Evolutionary conservation across 108 stramenopile genomes (phyloP).

Genomic region (Fragilaria radians): DNA sequence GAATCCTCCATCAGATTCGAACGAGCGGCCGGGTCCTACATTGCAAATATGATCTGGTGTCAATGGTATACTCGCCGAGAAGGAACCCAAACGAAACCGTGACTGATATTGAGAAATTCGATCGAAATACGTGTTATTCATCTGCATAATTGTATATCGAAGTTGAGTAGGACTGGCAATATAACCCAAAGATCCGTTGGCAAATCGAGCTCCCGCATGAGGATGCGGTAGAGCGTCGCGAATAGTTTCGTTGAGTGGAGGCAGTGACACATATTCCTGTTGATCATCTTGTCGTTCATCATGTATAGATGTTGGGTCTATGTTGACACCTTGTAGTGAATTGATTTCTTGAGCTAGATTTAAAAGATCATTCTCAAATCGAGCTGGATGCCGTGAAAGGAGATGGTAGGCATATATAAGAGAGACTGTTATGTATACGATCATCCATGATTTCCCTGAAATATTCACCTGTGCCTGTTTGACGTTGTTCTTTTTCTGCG

Average conservation of each 20-base stretch:
- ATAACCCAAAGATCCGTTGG: constrained; percentile 7
- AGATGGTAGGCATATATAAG: no score
- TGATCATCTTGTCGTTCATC: no score
- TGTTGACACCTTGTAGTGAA: no score
- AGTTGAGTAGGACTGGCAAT: constrained; percentile 4
- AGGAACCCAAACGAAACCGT: neutral
- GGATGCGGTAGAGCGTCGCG: neutral
- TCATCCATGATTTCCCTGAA: no score
- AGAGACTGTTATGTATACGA: no score
- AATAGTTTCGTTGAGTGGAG: neutral
- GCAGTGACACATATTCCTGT: no score
- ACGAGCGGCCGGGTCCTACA: constrained; percentile 19
- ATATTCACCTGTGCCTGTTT: no score
- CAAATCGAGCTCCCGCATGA: neutral
- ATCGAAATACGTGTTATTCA: neutral
- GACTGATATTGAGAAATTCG: neutral
- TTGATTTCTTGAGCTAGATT: no score
- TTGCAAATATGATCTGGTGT: constrained; percentile 13
- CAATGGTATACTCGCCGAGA: neutral
- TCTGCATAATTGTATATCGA: neutral
- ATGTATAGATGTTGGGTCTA: no score
- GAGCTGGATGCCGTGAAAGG: no score
- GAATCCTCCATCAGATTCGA: constrained; percentile 34
- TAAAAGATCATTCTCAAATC: no score
- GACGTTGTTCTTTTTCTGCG: no score